A percentile compares a stretch with the other conserved stretches of the same genome.
These are phyloP conservation scores for Lactarius sanguifluus DNA, from an alignment of 768 basidiomycete species.

Conservation along the genomic window DNA sequence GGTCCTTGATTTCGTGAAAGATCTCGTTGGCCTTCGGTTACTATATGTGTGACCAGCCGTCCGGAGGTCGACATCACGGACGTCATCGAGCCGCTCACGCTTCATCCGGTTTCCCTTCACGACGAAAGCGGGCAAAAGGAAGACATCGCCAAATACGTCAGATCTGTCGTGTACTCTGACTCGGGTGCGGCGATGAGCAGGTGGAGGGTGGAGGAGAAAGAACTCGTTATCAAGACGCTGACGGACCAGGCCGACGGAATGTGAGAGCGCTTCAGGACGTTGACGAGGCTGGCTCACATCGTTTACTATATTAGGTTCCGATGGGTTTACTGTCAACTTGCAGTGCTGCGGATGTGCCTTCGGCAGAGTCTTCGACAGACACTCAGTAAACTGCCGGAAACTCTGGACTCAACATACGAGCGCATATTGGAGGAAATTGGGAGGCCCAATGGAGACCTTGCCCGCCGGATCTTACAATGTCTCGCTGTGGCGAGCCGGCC, in stretches of 20 bases:
- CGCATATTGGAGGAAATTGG: background rate
- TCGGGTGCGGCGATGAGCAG: slow-evolving; percentile 25
- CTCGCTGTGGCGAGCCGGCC: background rate
- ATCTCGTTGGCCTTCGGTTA: background rate
- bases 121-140: background rate
- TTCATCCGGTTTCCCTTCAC: background rate
- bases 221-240: slow-evolving; percentile 20
- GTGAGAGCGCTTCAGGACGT: background rate
- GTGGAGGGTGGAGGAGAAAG: slow-evolving; percentile 44
- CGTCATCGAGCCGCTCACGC: background rate
- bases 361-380: background rate
- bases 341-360: background rate
- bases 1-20: slow-evolving; percentile 3
- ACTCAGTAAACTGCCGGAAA: background rate
- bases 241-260: background rate
- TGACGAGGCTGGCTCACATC: background rate
- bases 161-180: background rate
- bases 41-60: background rate
- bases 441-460: background rate
- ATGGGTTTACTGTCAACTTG: background rate
- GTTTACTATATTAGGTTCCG: background rate
- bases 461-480: background rate
- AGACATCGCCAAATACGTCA: background rate
- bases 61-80: background rate
- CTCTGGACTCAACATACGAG: background rate